Evolutionary conservation across 2,329 filamentous ascomycete species (phyloP).

Genomic region (Neodidymelliopsis sp.): DNA sequence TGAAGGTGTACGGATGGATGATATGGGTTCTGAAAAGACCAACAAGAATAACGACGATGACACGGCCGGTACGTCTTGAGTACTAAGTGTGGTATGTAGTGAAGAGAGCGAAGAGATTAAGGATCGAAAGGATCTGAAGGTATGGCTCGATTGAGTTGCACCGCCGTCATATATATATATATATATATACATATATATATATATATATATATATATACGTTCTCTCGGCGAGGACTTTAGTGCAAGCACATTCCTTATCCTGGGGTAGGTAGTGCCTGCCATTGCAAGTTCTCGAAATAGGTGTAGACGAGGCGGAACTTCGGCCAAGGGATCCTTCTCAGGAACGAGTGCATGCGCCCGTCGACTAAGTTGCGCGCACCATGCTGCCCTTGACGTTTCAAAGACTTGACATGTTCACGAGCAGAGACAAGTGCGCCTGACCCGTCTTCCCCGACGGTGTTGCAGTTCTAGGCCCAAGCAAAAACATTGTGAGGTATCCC

Average conservation of each 20-base stretch:
- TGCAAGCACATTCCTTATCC: constrained; percentile 3
- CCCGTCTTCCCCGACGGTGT: constrained; percentile 16
- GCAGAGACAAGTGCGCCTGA: constrained; percentile 16
- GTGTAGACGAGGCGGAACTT: not conserved
- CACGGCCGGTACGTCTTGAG: too few relatives aligned
- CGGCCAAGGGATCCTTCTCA: constrained; percentile 9
- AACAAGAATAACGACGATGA: not conserved
- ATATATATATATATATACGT: constrained; percentile 1
- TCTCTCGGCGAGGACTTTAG: not conserved
- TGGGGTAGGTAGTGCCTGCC: not conserved
- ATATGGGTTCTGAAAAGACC: not conserved
- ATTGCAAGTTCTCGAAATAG: constrained; percentile 7
- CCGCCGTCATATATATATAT: constrained; percentile 8
- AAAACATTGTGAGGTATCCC: constrained; percentile 12
- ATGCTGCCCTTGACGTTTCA: constrained; percentile 11
- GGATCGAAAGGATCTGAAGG: not conserved
- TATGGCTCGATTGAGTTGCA: constrained; percentile 3
- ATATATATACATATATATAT: not conserved
- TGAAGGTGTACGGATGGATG: not conserved
- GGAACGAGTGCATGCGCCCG: constrained; percentile 8
- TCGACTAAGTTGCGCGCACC: constrained; percentile 9
- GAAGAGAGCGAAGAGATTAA: not conserved
- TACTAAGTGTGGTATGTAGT: not conserved
- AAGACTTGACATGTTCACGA: constrained; percentile 2
- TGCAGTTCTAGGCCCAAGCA: constrained; percentile 20